These are phyloP conservation scores for Volvox carteri DNA, from an alignment of 163 green algal genomes.

Conservation along the genomic window DNA sequence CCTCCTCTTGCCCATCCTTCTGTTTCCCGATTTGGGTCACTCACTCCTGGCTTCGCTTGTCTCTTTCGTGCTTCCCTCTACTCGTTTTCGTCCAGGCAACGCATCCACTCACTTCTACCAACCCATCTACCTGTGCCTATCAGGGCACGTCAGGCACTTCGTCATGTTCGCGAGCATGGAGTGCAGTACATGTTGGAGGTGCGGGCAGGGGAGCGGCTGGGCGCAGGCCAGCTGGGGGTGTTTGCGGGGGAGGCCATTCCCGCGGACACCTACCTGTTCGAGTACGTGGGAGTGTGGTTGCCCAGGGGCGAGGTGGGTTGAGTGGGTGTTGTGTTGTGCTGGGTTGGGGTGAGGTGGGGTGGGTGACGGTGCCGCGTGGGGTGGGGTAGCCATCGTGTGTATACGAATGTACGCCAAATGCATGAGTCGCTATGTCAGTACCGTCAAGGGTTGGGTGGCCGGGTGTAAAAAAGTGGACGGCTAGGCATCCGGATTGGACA, in stretches of 20 bases:
- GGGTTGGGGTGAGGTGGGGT: neutral
- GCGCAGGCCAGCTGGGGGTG: constrained; percentile 61
- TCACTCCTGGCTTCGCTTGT: no score
- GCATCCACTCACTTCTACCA: no score
- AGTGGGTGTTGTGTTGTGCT: constrained; percentile 44
- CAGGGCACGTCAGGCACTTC: constrained; percentile 23
- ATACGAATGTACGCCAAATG: neutral
- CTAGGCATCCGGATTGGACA: no score
- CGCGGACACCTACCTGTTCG: constrained; percentile 58
- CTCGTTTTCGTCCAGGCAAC: no score
- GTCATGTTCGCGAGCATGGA: neutral
- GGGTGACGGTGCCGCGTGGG: no score
- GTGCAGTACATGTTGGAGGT: neutral
- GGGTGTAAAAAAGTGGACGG: neutral
- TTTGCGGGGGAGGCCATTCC: constrained; percentile 55
- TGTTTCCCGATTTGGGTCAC: no score
- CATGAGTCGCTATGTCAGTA: neutral
- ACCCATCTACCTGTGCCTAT: no score
- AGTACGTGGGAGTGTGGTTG: constrained; percentile 74
- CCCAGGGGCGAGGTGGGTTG: constrained; percentile 58
- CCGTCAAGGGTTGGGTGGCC: neutral
- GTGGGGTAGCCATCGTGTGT: no score
- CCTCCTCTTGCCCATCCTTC: no score
- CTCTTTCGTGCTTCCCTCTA: no score
- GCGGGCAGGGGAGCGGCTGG: neutral